phyloP scores from a whole-genome alignment of 768 basidiomycete genomes.

The Kwoniella heveanensis region DNA sequence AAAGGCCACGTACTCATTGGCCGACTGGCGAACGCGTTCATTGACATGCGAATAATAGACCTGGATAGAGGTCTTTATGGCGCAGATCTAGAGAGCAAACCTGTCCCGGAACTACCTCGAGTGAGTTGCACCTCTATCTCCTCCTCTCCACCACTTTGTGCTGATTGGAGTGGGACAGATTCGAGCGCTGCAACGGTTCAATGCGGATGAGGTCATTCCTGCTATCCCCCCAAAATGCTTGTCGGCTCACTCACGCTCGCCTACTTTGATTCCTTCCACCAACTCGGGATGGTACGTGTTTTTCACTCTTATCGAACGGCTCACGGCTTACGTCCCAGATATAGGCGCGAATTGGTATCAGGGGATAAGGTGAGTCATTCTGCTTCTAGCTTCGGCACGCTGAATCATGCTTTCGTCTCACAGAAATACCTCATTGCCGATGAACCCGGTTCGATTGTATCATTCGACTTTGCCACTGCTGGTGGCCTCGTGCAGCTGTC shows the following conservation, averaged over 20 bases:
- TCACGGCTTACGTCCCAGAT: neutral
- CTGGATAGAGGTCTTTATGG: neutral
- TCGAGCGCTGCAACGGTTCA: neutral
- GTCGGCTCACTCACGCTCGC: constrained; percentile 5
- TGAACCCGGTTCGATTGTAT: neutral
- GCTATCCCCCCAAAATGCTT: constrained; percentile 1
- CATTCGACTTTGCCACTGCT: neutral
- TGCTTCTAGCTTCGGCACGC: too few relatives aligned
- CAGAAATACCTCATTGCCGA: constrained; percentile 1
- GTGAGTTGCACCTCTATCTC: constrained; percentile 1
- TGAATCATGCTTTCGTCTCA: too few relatives aligned
- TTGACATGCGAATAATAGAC: neutral
- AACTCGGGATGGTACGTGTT: neutral
- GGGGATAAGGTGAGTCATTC: neutral
- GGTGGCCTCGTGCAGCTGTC: constrained; percentile 7
- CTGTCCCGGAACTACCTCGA: neutral
- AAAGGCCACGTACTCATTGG: neutral
- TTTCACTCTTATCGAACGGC: neutral
- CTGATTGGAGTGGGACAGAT: neutral
- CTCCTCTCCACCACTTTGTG: neutral
- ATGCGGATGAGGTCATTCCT: neutral
- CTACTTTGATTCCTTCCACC: neutral
- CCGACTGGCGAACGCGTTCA: neutral
- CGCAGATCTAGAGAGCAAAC: neutral
- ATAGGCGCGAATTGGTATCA: neutral